These are phyloP conservation scores for Amphibolis antarctica DNA, from an alignment of 106 monocot species.

Conservation along the genomic window DNA sequence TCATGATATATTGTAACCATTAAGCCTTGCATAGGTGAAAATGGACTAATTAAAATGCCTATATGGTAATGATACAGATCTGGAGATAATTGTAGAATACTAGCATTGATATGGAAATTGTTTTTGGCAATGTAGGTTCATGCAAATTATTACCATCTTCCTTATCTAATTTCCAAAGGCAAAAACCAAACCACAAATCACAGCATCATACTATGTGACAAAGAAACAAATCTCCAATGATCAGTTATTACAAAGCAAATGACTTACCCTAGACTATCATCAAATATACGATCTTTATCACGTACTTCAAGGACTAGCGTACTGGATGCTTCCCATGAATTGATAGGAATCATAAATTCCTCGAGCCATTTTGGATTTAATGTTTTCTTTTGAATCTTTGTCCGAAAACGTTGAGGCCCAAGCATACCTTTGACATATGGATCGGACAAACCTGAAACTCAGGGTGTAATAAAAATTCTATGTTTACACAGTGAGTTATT, in stretches of 20 bases:
- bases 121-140: too few relatives aligned
- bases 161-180: too few relatives aligned
- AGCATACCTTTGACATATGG: conserved; percentile 87
- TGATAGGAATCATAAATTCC: conserved; percentile 76
- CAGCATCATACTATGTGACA: too few relatives aligned
- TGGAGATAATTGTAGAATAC: background rate
- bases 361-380: conserved; percentile 76
- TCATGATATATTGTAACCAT: too few relatives aligned
- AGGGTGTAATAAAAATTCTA: too few relatives aligned
- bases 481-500: background rate
- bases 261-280: conserved; percentile 72
- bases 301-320: conserved; percentile 49
- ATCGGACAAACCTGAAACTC: conserved; percentile 58
- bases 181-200: too few relatives aligned
- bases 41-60: too few relatives aligned
- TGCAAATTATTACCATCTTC: too few relatives aligned
- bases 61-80: too few relatives aligned
- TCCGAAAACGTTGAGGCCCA: conserved; percentile 54
- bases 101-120: too few relatives aligned
- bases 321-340: conserved; percentile 72
- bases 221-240: too few relatives aligned
- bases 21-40: too few relatives aligned
- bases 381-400: conserved; percentile 74
- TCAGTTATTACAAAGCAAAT: background rate
- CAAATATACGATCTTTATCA: conserved; percentile 86